A percentile compares a stretch with the other conserved stretches of the same genome.
phyloP scores from a whole-genome alignment of 1,139 yeast species.

The Cylindricascospora bacillispora region DNA sequence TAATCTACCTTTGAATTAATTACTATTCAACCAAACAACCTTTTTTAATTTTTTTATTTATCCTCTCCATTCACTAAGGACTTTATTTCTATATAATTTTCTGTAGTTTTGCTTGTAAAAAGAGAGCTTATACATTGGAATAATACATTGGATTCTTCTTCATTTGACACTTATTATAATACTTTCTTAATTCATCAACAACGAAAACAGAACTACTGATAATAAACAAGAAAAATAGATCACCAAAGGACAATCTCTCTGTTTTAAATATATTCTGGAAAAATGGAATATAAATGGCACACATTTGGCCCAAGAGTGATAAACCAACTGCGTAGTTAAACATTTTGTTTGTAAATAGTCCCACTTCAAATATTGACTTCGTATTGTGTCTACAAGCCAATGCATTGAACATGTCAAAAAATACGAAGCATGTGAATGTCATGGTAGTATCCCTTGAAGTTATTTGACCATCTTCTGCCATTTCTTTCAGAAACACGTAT shows the following conservation, averaged over 20 bases:
- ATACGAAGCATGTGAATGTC: slow-evolving; percentile 93
- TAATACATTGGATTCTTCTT: slow-evolving; percentile 14
- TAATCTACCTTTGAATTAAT: background rate
- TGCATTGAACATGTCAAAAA: slow-evolving; percentile 94
- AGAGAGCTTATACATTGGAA: slow-evolving; percentile 15
- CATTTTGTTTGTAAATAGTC: slow-evolving; percentile 66
- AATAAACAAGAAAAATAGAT: slow-evolving; percentile 45
- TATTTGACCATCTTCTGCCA: slow-evolving; percentile 59
- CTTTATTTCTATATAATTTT: too few species aligned
- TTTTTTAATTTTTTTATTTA: too few species aligned
- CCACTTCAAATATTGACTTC: slow-evolving; percentile 70
- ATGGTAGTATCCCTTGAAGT: slow-evolving; percentile 96
- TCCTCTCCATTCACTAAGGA: too few species aligned
- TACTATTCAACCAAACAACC: too few species aligned
- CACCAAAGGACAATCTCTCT: slow-evolving; percentile 64
- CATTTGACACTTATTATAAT: slow-evolving; percentile 7
- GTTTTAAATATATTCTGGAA: slow-evolving; percentile 89
- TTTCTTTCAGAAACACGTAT: slow-evolving; percentile 71
- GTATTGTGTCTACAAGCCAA: slow-evolving; percentile 79
- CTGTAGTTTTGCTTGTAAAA: background rate
- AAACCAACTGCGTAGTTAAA: slow-evolving; percentile 89
- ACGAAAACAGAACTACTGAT: slow-evolving; percentile 73
- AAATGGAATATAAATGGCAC: slow-evolving; percentile 87
- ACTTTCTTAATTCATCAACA: slow-evolving; percentile 74
- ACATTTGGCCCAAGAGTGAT: slow-evolving; percentile 79